A percentile compares a stretch with the other conserved stretches of the same genome.
phyloP scores from a whole-genome alignment of 176 grass and related monocot genomes.

The Tillandsia leiboldiana region DNA sequence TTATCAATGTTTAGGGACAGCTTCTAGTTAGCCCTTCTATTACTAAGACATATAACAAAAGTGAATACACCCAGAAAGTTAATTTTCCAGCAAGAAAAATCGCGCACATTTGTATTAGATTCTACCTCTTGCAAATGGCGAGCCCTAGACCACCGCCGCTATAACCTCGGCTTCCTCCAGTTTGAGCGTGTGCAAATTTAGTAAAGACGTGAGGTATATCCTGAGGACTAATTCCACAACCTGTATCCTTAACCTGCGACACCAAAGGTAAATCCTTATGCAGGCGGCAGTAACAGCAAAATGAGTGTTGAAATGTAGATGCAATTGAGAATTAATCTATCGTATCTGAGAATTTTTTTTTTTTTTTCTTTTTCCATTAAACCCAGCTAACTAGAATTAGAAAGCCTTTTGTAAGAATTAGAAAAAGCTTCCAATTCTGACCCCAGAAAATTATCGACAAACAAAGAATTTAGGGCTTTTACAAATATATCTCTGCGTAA shows the following conservation, averaged over 20 bases:
- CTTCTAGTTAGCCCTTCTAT: too few species aligned
- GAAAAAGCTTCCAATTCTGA: not conserved
- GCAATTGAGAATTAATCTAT: too few species aligned
- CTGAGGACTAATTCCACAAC: conserved; percentile 82
- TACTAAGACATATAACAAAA: too few species aligned
- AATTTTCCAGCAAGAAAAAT: too few species aligned
- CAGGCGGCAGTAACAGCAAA: not conserved
- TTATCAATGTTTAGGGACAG: too few species aligned
- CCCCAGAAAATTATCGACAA: not conserved
- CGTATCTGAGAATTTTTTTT: too few species aligned
- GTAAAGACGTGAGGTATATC: conserved; percentile 85
- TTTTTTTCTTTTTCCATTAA: too few species aligned
- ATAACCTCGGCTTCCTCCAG: conserved; percentile 42
- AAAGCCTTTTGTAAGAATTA: not conserved
- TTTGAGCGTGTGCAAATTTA: conserved; percentile 69
- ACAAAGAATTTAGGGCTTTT: too few species aligned
- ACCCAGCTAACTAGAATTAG: too few species aligned
- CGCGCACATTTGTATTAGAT: too few species aligned
- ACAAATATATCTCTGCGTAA: too few species aligned
- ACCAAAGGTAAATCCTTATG: conserved; percentile 1
- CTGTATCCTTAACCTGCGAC: conserved; percentile 80
- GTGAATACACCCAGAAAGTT: too few species aligned
- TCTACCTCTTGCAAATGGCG: conserved; percentile 47
- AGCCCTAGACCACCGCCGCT: conserved; percentile 47
- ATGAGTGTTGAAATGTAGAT: not conserved